These are phyloP conservation scores for Aspergillus sclerotiicarbonarius DNA, from an alignment of 495 filamentous ascomycete genomes.

Conservation along the genomic window DNA sequence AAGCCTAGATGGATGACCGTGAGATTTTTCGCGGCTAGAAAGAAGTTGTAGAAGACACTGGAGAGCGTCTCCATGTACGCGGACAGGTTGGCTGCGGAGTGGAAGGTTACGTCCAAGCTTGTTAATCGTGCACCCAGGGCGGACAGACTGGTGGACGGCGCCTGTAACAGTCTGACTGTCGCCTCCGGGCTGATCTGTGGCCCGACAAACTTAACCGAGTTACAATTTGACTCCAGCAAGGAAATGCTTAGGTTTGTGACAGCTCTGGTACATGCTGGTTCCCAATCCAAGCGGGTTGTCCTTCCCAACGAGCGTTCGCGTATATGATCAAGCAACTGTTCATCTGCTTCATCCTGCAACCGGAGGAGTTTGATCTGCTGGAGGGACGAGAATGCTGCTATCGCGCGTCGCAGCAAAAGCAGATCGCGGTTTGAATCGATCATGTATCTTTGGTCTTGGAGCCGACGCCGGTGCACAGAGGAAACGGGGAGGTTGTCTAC, in stretches of 20 bases:
- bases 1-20: constrained; percentile 68
- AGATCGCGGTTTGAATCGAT: constrained; percentile 30
- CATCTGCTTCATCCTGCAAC: constrained; percentile 58
- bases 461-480: constrained; percentile 29
- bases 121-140: constrained; percentile 56
- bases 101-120: constrained; percentile 58
- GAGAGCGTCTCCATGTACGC: constrained; percentile 55
- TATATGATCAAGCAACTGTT: constrained; percentile 44
- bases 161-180: constrained; percentile 47
- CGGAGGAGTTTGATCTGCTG: constrained; percentile 66
- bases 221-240: constrained; percentile 52
- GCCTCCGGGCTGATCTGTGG: constrained; percentile 64
- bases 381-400: constrained; percentile 56
- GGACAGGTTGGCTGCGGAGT: constrained; percentile 54
- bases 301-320: constrained; percentile 24
- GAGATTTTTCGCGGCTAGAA: constrained; percentile 57
- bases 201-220: constrained; percentile 58
- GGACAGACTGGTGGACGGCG: constrained; percentile 47
- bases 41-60: constrained; percentile 53
- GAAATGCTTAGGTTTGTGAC: constrained; percentile 57
- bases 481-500: constrained; percentile 22
- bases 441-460: constrained; percentile 33
- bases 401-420: constrained; percentile 50
- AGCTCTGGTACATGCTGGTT: constrained; percentile 60
- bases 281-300: constrained; percentile 55